Conservation (phyloP, 805 yeast species). For the Ogataea zsoltii region DNA sequence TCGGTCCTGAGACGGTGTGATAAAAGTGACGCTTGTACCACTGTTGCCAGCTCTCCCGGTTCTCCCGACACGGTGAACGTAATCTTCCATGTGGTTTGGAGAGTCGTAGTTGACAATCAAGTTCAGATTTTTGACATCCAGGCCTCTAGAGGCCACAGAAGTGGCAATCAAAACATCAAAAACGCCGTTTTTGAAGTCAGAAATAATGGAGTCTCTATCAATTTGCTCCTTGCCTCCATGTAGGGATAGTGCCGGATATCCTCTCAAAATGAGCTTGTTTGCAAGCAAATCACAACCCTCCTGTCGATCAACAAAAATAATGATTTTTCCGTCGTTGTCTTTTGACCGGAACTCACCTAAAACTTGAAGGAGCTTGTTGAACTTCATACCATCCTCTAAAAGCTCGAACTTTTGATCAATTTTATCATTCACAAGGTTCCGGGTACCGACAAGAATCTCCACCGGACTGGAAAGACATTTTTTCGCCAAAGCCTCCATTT, state of each 20-base stretch:
- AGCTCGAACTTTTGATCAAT: constrained; percentile 72
- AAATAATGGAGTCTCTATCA: constrained; percentile 75
- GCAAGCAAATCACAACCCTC: constrained; percentile 76
- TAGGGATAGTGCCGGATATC: constrained; percentile 63
- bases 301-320: constrained; percentile 88
- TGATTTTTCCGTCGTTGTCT: constrained; percentile 49
- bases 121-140: constrained; percentile 85
- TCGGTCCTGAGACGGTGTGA: constrained; percentile 60
- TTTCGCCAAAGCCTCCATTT: constrained; percentile 73
- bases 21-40: constrained; percentile 74
- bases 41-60: constrained; percentile 88
- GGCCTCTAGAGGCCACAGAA: constrained; percentile 91
- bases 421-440: constrained; percentile 78
- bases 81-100: constrained; percentile 90
- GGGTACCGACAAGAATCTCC: constrained; percentile 77
- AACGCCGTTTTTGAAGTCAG: constrained; percentile 63
- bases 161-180: constrained; percentile 80
- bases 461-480: constrained; percentile 64
- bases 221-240: constrained; percentile 93
- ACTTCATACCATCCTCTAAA: constrained; percentile 56
- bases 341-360: constrained; percentile 46
- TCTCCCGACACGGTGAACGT: constrained; percentile 93
- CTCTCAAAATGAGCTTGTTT: constrained; percentile 49
- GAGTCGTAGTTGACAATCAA: constrained; percentile 80
- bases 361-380: constrained; percentile 51